A percentile compares a stretch with the other conserved stretches of the same genome.
Conservation (phyloP, 2,329 filamentous ascomycete genomes). For the Didymella exigua region DNA sequence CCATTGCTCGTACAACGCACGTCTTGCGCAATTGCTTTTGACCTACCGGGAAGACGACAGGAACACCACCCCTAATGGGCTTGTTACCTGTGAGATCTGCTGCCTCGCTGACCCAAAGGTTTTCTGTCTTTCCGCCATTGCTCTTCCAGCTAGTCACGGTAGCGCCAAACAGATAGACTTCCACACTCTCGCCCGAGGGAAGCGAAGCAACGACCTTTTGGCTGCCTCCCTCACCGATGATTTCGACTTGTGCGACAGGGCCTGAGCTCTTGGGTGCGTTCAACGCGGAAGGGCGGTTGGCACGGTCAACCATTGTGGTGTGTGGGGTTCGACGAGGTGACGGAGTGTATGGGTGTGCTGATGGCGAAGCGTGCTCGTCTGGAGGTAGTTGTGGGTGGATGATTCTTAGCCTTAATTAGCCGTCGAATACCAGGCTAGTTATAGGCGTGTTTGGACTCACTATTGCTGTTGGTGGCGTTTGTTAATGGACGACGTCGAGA, state of each 20-base stretch:
- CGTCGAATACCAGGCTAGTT: constrained; percentile 4
- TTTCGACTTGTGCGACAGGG: constrained; percentile 70
- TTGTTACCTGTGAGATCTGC: constrained; percentile 85
- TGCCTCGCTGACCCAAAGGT: constrained; percentile 82
- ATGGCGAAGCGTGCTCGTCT: neutral
- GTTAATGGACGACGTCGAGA: constrained; percentile 23
- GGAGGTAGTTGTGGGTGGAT: neutral
- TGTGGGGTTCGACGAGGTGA: constrained; percentile 8
- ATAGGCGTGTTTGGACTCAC: constrained; percentile 3
- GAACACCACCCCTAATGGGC: constrained; percentile 88
- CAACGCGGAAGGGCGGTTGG: constrained; percentile 79
- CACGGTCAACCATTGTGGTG: constrained; percentile 74
- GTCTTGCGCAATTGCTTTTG: neutral
- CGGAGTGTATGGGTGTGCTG: constrained; percentile 6
- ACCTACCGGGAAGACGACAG: constrained; percentile 87
- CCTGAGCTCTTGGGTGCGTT: constrained; percentile 65
- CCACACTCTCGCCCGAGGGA: constrained; percentile 83
- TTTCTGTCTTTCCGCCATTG: constrained; percentile 71
- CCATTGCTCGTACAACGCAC: neutral
- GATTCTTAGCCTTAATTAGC: neutral
- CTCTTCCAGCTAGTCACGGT: constrained; percentile 95
- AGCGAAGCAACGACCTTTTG: constrained; percentile 77
- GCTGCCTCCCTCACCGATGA: constrained; percentile 74
- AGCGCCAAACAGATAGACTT: constrained; percentile 87
- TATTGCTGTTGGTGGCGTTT: constrained; percentile 18